phyloP scores from a whole-genome alignment of 2,329 filamentous ascomycete genomes.

The Colletotrichum ledebouriae region DNA sequence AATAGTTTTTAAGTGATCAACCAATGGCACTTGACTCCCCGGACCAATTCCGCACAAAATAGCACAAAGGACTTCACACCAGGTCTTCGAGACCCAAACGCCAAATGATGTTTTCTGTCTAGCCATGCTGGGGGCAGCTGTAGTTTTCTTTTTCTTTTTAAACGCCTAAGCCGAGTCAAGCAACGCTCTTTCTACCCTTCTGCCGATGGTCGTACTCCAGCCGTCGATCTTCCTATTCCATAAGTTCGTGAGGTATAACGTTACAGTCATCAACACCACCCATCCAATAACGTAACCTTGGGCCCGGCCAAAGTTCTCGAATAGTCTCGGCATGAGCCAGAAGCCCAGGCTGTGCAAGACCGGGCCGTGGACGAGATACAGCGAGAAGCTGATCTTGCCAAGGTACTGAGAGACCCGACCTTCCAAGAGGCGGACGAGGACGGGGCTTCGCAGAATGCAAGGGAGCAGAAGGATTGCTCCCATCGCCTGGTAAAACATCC shows the following conservation, averaged over 20 bases:
- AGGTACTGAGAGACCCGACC: slow-evolving; percentile 53
- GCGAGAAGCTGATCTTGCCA: slow-evolving; percentile 56
- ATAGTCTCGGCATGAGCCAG: slow-evolving; percentile 55
- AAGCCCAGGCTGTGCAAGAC: slow-evolving; percentile 48
- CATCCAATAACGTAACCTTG: slow-evolving; percentile 52
- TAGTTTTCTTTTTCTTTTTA: neutral
- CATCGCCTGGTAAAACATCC: slow-evolving; percentile 57
- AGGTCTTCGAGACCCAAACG: neutral
- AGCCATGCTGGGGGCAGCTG: neutral
- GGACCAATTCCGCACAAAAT: no score
- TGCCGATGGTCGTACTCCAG: slow-evolving; percentile 55
- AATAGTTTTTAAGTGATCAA: no score
- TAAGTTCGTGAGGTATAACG: slow-evolving; percentile 52
- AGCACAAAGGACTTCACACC: no score
- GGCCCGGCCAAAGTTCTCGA: slow-evolving; percentile 51
- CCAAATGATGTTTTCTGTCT: neutral
- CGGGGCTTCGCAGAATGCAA: slow-evolving; percentile 52
- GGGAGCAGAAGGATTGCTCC: slow-evolving; percentile 54
- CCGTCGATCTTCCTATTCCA: slow-evolving; percentile 54
- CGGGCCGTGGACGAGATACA: slow-evolving; percentile 56
- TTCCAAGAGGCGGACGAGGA: slow-evolving; percentile 50
- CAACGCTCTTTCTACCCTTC: slow-evolving; percentile 52
- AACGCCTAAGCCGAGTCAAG: slow-evolving; percentile 20
- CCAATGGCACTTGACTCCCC: no score
- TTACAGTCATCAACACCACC: slow-evolving; percentile 48